phyloP scores from a whole-genome alignment of 805 yeast species.

The Candida pini region DNA sequence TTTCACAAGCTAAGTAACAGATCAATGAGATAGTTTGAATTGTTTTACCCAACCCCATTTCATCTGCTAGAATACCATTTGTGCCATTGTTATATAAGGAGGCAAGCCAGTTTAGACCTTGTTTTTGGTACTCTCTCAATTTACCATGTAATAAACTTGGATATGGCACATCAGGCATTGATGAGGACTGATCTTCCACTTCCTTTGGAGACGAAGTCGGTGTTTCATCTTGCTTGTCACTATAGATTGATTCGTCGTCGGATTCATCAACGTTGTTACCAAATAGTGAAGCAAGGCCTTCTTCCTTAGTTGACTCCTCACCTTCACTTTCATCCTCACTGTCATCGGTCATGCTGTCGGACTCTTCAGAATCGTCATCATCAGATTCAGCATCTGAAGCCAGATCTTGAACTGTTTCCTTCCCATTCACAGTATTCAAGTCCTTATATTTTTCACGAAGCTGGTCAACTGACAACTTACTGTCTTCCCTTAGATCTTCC shows the following conservation, averaged over 20 bases:
- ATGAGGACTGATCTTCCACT: constrained; percentile 17
- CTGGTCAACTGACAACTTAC: constrained; percentile 48
- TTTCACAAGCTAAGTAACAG: constrained; percentile 87
- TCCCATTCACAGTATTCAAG: too few relatives aligned
- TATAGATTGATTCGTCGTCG: constrained; percentile 33
- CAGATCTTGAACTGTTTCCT: constrained; percentile 8
- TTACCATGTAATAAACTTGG: constrained; percentile 78
- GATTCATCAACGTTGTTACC: constrained; percentile 25
- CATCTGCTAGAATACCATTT: constrained; percentile 96
- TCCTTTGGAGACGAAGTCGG: constrained; percentile 33
- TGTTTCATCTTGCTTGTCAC: constrained; percentile 25
- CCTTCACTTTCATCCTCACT: constrained; percentile 18
- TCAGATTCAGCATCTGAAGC: constrained; percentile 18
- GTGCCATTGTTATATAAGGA: constrained; percentile 87
- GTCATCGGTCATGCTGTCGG: constrained; percentile 18
- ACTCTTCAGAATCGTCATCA: constrained; percentile 15
- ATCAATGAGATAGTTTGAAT: constrained; percentile 89
- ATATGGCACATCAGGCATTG: constrained; percentile 66
- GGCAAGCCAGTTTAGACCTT: constrained; percentile 96
- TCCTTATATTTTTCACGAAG: constrained; percentile 51
- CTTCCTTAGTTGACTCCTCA: constrained; percentile 9
- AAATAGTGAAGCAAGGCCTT: constrained; percentile 34
- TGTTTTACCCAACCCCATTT: constrained; percentile 97
- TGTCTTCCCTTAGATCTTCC: constrained; percentile 34
- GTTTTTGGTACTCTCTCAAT: constrained; percentile 86